Conservation (phyloP, 1,284 basidiomycete genomes). For the Puccinia polysora region DNA sequence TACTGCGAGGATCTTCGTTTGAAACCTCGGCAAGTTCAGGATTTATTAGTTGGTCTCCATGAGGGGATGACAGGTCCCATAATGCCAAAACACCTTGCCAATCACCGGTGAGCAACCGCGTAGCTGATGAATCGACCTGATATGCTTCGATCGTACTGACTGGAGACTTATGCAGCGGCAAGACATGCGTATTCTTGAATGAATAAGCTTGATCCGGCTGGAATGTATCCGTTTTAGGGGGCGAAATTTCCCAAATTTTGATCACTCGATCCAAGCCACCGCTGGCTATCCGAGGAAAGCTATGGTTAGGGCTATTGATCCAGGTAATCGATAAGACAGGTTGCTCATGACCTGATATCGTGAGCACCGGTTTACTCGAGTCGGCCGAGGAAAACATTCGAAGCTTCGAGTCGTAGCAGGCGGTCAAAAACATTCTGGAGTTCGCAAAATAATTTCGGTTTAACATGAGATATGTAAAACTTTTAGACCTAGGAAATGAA, state of each 20-base stretch:
- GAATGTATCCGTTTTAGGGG: conserved; percentile 44
- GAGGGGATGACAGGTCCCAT: conserved; percentile 57
- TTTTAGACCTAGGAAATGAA: not conserved
- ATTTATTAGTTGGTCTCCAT: conserved; percentile 63
- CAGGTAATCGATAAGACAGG: conserved; percentile 28
- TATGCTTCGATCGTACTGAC: conserved; percentile 65
- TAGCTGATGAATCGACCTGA: conserved; percentile 54
- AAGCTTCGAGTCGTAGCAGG: conserved; percentile 53
- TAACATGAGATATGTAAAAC: not conserved
- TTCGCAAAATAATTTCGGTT: not conserved
- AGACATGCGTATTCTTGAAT: conserved; percentile 60
- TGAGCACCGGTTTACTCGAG: conserved; percentile 46
- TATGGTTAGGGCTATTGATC: not conserved
- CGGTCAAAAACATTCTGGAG: conserved; percentile 52
- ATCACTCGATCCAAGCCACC: conserved; percentile 40
- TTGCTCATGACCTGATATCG: conserved; percentile 45
- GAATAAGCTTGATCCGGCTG: conserved; percentile 51
- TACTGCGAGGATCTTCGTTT: conserved; percentile 43
- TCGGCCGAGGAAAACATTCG: conserved; percentile 48
- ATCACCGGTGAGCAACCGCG: conserved; percentile 64
- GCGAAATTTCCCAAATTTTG: conserved; percentile 38
- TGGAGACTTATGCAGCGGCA: conserved; percentile 62
- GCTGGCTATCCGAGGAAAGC: conserved; percentile 23
- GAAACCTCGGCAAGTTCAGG: conserved; percentile 56
- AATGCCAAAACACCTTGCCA: conserved; percentile 77